phyloP scores from a whole-genome alignment of 306 rosid species.

The Casuarina equisetifolia region DNA sequence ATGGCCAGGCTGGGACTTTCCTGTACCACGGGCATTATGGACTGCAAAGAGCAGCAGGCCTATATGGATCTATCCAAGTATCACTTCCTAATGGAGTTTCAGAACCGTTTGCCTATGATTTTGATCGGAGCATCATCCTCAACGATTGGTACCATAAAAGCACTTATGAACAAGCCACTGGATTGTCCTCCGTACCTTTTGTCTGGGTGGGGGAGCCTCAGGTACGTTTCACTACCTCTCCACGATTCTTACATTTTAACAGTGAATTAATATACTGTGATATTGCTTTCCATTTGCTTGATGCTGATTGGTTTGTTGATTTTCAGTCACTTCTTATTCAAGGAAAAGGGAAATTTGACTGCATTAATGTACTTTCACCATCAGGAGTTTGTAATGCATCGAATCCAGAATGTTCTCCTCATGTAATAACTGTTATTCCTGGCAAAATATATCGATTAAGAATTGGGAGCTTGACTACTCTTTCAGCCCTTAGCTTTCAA shows the following conservation, averaged over 20 bases:
- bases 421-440: slow-evolving; percentile 45
- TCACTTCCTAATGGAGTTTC: slow-evolving; percentile 49
- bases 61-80: slow-evolving; percentile 72
- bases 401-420: slow-evolving; percentile 67
- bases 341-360: slow-evolving; percentile 80
- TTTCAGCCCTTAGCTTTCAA: slow-evolving; percentile 81
- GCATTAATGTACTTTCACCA: slow-evolving; percentile 43
- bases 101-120: slow-evolving; percentile 75
- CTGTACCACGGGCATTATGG: slow-evolving; percentile 92
- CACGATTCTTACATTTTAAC: too few relatives aligned
- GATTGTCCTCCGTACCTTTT: slow-evolving; percentile 50
- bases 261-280: neutral
- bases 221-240: slow-evolving; percentile 33
- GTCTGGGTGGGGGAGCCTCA: slow-evolving; percentile 77
- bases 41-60: slow-evolving; percentile 86
- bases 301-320: neutral
- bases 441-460: slow-evolving; percentile 73
- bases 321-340: slow-evolving; percentile 78
- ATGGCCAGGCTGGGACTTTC: slow-evolving; percentile 72
- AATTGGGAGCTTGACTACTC: slow-evolving; percentile 62
- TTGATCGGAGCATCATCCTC: slow-evolving; percentile 72
- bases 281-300: neutral
- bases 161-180: slow-evolving; percentile 61
- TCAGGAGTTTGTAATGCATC: slow-evolving; percentile 48
- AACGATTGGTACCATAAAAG: slow-evolving; percentile 83